Base-by-base conservation (phyloP, 169 alveolate species). In the Plasmodium adleri region DNA sequence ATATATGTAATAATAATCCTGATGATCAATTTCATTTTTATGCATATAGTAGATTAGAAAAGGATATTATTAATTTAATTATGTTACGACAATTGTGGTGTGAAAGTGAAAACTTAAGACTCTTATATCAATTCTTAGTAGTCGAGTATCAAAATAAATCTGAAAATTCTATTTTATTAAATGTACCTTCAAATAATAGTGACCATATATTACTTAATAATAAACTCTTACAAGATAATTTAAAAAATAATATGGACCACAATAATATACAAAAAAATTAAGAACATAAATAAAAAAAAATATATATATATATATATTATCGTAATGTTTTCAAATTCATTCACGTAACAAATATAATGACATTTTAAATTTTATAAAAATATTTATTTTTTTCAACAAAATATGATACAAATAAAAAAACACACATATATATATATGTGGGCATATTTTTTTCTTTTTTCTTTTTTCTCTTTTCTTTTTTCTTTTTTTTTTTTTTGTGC, bases 41-140 rank as follows among this genome's bases (percentile, higher is more conserved):
- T 83, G 91, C 91, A 45, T 83, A 83, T 72, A 83, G 91, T 28
- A 83, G 91, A 83, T 56, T 83, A 68, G 91, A 83, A 68, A 83
- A 83, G 20, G 91, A 83, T 28, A 83, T 83, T 20, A 83, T 83
- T 9, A 83, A 83, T 83, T 83, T 83, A 67, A 83, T 83, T 13
- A 83, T 72, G 74, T 49, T 83, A 28, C 59, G 91, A n/a, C 91
- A 83, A 17, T 17, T 83, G 26, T 83, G 91, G 91, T 83, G 91
- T 22, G 91, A 83, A 15, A 43, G 85, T 15, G 91, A 83, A 49
- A 83, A 83, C 32, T 45, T 83, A 62, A 45, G 91, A 32, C 62
- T 54, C 68, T 54, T 83, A 7, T 83, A 83, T 49, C 91, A 83
- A 43, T 83, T 26, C 49, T 43, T 83, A 13, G 58, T 68, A 52